Evolutionary conservation across 2,329 filamentous ascomycete species (phyloP).

Genomic region (Beauveria varroae): DNA sequence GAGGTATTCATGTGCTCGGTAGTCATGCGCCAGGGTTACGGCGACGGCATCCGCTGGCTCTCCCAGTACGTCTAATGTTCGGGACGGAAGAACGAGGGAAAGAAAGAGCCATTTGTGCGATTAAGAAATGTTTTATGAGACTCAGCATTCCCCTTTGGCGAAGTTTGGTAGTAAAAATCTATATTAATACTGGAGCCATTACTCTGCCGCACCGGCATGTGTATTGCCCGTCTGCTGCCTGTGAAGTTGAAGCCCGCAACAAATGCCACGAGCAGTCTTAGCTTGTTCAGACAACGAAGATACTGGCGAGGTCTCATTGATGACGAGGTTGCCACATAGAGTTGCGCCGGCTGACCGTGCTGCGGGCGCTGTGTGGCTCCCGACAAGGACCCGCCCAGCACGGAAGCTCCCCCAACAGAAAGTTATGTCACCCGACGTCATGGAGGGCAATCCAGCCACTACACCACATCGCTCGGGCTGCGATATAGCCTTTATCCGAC

Average conservation of each 20-base stretch:
- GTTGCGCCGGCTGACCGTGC: constrained; percentile 6
- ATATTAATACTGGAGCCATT: constrained; percentile 9
- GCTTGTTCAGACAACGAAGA: not conserved
- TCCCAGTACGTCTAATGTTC: constrained; percentile 76
- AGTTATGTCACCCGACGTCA: constrained; percentile 11
- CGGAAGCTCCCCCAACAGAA: constrained; percentile 7
- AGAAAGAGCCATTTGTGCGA: constrained; percentile 15
- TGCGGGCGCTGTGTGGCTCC: not conserved
- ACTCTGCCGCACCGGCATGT: not conserved
- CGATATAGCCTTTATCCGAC: not conserved
- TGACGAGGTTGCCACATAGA: not conserved
- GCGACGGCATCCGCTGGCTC: constrained; percentile 85
- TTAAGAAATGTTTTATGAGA: constrained; percentile 22
- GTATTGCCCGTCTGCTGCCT: not conserved
- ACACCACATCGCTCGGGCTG: not conserved
- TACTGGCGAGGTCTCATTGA: not conserved
- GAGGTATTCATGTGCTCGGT: constrained; percentile 99
- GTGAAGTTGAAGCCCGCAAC: not conserved
- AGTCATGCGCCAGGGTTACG: constrained; percentile 95
- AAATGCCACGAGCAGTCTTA: not conserved
- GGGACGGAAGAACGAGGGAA: not conserved
- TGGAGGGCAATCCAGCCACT: not conserved
- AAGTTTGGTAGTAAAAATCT: constrained; percentile 24
- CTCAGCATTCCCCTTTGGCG: constrained; percentile 29
- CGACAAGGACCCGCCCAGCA: constrained; percentile 5